Percentiles rank a stretch among this genome's conserved stretches.
Evolutionary conservation across 2,329 filamentous ascomycete species (phyloP).

Genomic region (Knufia fluminis): DNA sequence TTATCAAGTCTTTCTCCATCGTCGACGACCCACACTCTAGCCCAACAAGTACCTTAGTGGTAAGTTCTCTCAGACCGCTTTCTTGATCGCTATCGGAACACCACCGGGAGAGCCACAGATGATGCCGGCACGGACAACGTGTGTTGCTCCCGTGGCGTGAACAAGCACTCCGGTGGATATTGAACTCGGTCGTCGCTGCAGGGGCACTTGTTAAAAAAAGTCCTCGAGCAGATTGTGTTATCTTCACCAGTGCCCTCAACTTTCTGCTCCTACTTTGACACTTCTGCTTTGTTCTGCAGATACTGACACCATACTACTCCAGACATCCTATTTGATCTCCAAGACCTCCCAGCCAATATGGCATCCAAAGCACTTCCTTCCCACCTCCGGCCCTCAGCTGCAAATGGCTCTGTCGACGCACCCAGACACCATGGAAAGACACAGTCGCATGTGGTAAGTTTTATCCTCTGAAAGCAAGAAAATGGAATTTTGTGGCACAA

Average conservation of each 20-base stretch:
- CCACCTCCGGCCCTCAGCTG: slow-evolving; percentile 62
- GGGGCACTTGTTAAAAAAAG: too few species aligned
- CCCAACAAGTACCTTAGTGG: background rate
- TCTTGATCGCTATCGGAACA: background rate
- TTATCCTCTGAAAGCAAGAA: background rate
- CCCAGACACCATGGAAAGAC: slow-evolving; percentile 46
- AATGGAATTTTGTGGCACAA: background rate
- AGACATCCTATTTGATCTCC: background rate
- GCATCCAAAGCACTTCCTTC: slow-evolving; percentile 69
- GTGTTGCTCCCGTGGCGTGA: background rate
- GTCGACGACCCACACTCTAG: background rate
- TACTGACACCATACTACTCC: background rate
- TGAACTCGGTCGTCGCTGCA: too few species aligned
- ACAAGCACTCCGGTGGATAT: background rate
- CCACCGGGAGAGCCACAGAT: background rate
- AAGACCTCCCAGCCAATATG: slow-evolving; percentile 42
- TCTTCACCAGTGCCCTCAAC: background rate
- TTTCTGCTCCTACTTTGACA: background rate
- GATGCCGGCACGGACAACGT: background rate
- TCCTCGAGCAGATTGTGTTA: background rate
- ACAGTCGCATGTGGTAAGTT: slow-evolving; percentile 47
- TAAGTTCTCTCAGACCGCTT: slow-evolving; percentile 6
- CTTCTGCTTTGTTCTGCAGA: background rate
- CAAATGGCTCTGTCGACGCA: slow-evolving; percentile 26
- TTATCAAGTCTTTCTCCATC: background rate